Base-by-base conservation (phyloP, 257 asterid species). In the Solanum chiquidenum region DNA sequence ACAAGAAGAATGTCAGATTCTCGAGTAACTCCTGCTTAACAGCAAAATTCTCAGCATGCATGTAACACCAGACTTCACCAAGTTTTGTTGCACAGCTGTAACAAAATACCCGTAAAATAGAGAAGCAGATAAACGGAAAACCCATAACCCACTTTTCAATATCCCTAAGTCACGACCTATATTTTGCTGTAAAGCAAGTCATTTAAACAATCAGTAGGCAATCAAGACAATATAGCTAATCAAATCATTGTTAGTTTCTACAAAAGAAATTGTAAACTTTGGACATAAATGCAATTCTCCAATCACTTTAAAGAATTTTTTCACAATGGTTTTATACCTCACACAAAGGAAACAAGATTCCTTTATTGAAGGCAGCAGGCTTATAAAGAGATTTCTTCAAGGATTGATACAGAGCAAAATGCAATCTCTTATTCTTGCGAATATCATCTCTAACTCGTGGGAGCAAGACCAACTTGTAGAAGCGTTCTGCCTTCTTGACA, bases 331-430 rank as follows among this genome's bases (percentile, higher is more conserved):
- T 35, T 29, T 68, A 55, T 91, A 96, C 99, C 99, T 96, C 98
- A 49, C 99, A 96, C 83, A 96, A 91, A 25, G 99, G 91, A 86
- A 95, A 88, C 92, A 95, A 90, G 64, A 96, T 92, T 88, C 99
- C 99, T 94, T 92, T 96, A 85, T 95, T 96, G 91, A 96, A 96
- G 86, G 99, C 98, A 86, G 98, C 99, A 42, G 99, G 99, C 88
- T 96, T 96, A 83, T 93, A 96, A 49, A 95, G 90, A 89, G 95
- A 91, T 90, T 96, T 96, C 89, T 93, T 96, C 93, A 96, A 86
- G 86, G 99, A 93, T 52, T 95, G 98, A 90, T 95, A 95, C 64
- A 96, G 86, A 31, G 96, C 95, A 91, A 96, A 96, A 92, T 95
- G 99, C 87, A 96, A 92, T 90, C 94, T 94, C 93, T 93, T 94